Evolutionary conservation across 2,329 filamentous ascomycete genomes (phyloP).

Genomic region (Chrysoporthe austroafricana): DNA sequence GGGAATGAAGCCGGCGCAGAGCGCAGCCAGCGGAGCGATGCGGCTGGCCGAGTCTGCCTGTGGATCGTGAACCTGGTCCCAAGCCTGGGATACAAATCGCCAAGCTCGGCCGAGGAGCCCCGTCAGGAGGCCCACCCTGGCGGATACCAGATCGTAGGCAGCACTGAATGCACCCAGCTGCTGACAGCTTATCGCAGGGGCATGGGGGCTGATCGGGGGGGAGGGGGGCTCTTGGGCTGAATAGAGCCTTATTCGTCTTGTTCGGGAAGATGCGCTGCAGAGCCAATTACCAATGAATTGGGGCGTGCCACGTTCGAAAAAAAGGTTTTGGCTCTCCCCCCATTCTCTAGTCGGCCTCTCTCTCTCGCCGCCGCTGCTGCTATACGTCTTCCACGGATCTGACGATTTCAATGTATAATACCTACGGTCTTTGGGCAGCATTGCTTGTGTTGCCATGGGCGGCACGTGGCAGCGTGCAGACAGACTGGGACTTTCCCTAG

Average conservation of each 20-base stretch:
- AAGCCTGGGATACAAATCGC: too few relatives aligned
- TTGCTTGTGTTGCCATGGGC: background rate
- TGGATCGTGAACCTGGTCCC: too few relatives aligned
- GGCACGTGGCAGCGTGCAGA: background rate
- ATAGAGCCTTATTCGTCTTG: background rate
- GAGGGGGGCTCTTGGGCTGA: background rate
- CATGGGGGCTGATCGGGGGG: background rate
- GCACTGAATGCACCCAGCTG: too few relatives aligned
- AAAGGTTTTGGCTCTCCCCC: background rate
- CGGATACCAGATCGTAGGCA: too few relatives aligned
- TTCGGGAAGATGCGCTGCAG: background rate
- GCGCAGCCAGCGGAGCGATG: too few relatives aligned
- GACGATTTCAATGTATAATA: background rate
- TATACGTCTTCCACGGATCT: background rate
- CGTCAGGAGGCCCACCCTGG: too few relatives aligned
- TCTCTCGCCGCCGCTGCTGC: too few relatives aligned
- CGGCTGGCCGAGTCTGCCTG: too few relatives aligned
- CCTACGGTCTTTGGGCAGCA: background rate
- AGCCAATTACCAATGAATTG: background rate
- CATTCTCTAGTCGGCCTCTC: background rate
- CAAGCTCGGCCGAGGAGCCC: too few relatives aligned
- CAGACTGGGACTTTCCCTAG: background rate
- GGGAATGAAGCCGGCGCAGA: too few relatives aligned
- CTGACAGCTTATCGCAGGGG: too few relatives aligned
- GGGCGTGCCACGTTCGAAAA: background rate